Base-by-base conservation (phyloP, 2,329 filamentous ascomycete genomes). In the Biscogniauxia marginata region DNA sequence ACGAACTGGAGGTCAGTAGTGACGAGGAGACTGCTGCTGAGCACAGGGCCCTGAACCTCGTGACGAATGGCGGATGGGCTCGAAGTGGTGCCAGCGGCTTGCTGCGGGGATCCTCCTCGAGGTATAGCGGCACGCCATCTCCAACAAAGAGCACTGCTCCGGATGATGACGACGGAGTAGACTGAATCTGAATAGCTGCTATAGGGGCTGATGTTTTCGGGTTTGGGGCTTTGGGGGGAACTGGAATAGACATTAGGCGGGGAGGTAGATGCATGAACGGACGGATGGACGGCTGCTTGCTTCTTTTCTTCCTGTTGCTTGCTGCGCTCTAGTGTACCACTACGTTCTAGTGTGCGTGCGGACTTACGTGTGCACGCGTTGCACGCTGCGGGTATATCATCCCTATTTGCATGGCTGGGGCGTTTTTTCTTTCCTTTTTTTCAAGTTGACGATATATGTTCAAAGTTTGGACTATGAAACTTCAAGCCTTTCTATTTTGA, bases 11-110 rank as follows among this genome's bases (percentile, higher is more conserved):
- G 30, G 55, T 58, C 13, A 63, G 60, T 34, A 65, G 54, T 30
- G 65, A 67, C 22, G 69, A 77, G 4, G 77, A 75, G 6, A 71
- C 71, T 3, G 67, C 67, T 21, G 65, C 69, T 13, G 67, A 70
- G 60, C 71, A 61, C 71, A 62, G 80, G 65, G 67, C 77, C 44
- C 69, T 83, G 70, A 69, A 81, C 62, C 63, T 75, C 4, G 73
- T 74, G 4, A 74, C 72, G 11, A 74, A 75, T 45, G 71, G 71
- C 13, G 66, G 69, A 1, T 76, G 73, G 73, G 73, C 70, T 1
- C 65, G 65, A 23, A 71, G 64, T 47, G 71, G 69, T 21, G 71
- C 68, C 0, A 73, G 70, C 34, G 71, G 71, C 7, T 47, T 74
- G 46, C 52, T 73, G 22, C 61, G 68, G 48, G 71, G 69, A 50